These are phyloP conservation scores for Naganishia sp. DNA, from an alignment of 1,284 basidiomycete species.

Conservation along the genomic window DNA sequence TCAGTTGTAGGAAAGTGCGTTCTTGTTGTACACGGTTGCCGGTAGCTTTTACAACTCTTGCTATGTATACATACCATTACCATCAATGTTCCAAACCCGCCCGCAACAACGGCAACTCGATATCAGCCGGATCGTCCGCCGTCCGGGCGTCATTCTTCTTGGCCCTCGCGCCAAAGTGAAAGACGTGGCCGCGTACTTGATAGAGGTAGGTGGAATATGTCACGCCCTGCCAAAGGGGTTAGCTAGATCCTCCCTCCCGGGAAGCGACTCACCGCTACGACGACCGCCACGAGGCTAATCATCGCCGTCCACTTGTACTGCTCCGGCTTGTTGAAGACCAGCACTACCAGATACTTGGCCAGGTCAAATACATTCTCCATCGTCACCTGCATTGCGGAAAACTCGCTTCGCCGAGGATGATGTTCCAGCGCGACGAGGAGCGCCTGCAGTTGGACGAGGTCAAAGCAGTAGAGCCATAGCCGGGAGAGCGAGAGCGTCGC, in stretches of 20 bases:
- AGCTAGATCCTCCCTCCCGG: background rate
- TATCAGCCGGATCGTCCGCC: background rate
- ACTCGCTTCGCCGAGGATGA: constrained; percentile 51
- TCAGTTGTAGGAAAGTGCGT: background rate
- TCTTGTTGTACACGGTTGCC: background rate
- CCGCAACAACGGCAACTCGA: constrained; percentile 8
- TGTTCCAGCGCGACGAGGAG: constrained; percentile 50
- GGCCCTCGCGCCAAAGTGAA: constrained; percentile 38
- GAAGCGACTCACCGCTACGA: constrained; percentile 37
- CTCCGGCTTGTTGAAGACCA: constrained; percentile 40
- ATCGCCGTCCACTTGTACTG: constrained; percentile 51
- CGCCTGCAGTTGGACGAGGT: constrained; percentile 54
- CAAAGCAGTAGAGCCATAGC: constrained; percentile 57
- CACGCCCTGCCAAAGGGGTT: background rate
- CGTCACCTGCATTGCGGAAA: constrained; percentile 53
- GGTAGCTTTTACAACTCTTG: background rate
- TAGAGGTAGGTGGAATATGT: constrained; percentile 40
- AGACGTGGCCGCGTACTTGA: constrained; percentile 44
- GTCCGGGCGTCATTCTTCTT: constrained; percentile 11
- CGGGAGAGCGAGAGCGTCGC: constrained; percentile 43
- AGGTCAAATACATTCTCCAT: constrained; percentile 54
- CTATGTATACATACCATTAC: background rate
- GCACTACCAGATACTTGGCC: constrained; percentile 47
- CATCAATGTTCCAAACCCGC: background rate
- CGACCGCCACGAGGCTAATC: constrained; percentile 48